Evolutionary conservation across 2,329 filamentous ascomycete genomes (phyloP), one percentile per base, ranked within the genome.

Genomic region (Microcyclospora pomicola): DNA sequence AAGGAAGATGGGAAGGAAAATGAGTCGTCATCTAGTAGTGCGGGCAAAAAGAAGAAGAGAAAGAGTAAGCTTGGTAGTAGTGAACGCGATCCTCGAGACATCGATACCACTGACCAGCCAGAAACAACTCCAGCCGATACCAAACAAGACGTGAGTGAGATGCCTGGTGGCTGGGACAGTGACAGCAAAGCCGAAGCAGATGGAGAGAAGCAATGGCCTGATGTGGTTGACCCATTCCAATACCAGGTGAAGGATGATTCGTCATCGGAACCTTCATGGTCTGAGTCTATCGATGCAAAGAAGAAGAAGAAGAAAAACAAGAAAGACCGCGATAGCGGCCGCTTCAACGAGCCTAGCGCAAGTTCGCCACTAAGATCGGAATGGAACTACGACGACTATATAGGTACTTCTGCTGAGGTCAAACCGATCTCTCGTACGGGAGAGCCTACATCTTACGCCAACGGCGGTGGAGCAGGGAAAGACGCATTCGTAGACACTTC

Each of bases 361-460:
- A 60, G 60, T 39, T 66, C 63, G 16, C 64, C 64, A 5, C 51
- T 67, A 27, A 51, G 64, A 19, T 56, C 62, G n/a, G 64, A 67
- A 41, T 54, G 65, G 37, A 58, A 60, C 16, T 59, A 60, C 37
- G 55, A 66, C 13, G 64, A 67, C 40, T 64, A 66, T 37, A 51
- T 64, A 14, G 55, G 58, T 13, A 37, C 38, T 9, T 2, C n/a
- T 11, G 32, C 15, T 15, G 29, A n/a, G 9, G n/a, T n/a, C 24
- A 16, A 19, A 5, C 24, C 15, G 19, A 35, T 19, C 27, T 35
- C 32, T 13, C 37, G 38, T 33, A 35, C 37, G 9, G 35, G 37
- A 6, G 29, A 38, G 19, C 19, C 19, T 24, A 5, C 19, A 24
- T n/a, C 32, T 12, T 34, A 41, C n/a, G 24, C 33, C 14, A 41